Conservation (phyloP, 306 rosid species). For the Vicia villosa region DNA sequence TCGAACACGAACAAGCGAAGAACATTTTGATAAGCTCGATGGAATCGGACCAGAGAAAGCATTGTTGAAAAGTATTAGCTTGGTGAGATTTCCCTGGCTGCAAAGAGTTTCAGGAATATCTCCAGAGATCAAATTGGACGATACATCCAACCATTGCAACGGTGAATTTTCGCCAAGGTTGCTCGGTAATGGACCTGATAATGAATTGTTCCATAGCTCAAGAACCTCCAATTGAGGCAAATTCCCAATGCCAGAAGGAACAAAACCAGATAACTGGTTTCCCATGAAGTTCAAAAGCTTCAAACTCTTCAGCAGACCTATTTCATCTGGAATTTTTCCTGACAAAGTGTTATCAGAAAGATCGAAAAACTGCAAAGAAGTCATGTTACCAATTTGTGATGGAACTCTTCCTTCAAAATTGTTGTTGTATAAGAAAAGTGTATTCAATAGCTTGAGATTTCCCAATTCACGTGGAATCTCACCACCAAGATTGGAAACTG, state of each 20-base stretch:
- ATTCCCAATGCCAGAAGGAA: slow-evolving; percentile 67
- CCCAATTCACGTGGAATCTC: slow-evolving; percentile 76
- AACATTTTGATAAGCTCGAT: slow-evolving; percentile 56
- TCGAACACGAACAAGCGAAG: slow-evolving; percentile 82
- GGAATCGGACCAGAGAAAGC: slow-evolving; percentile 82
- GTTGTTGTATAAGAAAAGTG: slow-evolving; percentile 80
- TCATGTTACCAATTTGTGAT: slow-evolving; percentile 52
- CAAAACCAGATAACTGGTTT: slow-evolving; percentile 68
- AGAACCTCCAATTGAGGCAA: slow-evolving; percentile 63
- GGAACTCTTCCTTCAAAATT: slow-evolving; percentile 70
- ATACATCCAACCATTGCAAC: slow-evolving; percentile 85
- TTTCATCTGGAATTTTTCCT: slow-evolving; percentile 72
- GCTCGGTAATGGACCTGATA: slow-evolving; percentile 74
- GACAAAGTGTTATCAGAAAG: slow-evolving; percentile 77
- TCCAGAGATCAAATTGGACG: slow-evolving; percentile 84
- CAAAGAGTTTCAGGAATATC: slow-evolving; percentile 77
- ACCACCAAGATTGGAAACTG: slow-evolving; percentile 79
- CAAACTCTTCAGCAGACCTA: slow-evolving; percentile 63
- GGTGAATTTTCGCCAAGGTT: slow-evolving; percentile 79
- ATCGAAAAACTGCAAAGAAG: slow-evolving; percentile 66
- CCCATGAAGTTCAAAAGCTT: slow-evolving; percentile 88
- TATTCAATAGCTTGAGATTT: slow-evolving; percentile 57
- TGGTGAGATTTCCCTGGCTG: slow-evolving; percentile 78
- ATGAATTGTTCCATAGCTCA: slow-evolving; percentile 91
- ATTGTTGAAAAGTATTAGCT: slow-evolving; percentile 94